Base-by-base conservation (phyloP, 2,329 filamentous ascomycete genomes). In the Aspergillus piperis region DNA sequence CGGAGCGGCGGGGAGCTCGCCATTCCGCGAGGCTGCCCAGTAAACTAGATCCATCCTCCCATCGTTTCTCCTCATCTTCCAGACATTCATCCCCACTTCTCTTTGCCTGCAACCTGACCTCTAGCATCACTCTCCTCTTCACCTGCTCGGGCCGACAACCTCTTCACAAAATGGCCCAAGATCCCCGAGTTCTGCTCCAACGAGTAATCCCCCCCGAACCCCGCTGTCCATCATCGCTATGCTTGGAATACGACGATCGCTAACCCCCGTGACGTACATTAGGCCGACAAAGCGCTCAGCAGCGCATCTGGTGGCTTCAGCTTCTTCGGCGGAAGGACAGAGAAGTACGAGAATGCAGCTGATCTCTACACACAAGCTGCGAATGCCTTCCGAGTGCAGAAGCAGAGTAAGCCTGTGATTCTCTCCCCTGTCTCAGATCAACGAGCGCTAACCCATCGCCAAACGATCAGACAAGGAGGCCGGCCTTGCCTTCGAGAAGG, bases 371-470 rank as follows among this genome's bases (percentile, higher is more conserved):
- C 86, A 62, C 88, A 96, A 76, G 94, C 94, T 42, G 95, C 89
- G 63, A 96, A 97, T 81, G 91, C 91, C 61, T 98, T 96, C 77
- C 86, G 91, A 73, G 87, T 96, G 82, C 89, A 95, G 78, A 91
- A 91, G 75, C 86, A 89, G 80, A 90, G 91, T 94, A 81, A 68
- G 47, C 25, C 25, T 5, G 17, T 82, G 65, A 60, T 36, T 36
- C 66, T 64, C 52, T 27, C 54, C 58, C 60, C 39, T 27, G 11
- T 21, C 23, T 42, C 15, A 3, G 5, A 23, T 44, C 53, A 17
- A 6, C 23, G 42, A 21, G 2, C 42, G 23, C 27, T 62, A 19
- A 64, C 13, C 11, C 2, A 11, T n/a, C n/a, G 47, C 13, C 36
- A 8, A 51, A 17, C 32, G 51, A 61, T 30, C 61, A 95, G 92